These are phyloP conservation scores for Sesbania bispinosa DNA, from an alignment of 306 rosid genomes.

Conservation along the genomic window DNA sequence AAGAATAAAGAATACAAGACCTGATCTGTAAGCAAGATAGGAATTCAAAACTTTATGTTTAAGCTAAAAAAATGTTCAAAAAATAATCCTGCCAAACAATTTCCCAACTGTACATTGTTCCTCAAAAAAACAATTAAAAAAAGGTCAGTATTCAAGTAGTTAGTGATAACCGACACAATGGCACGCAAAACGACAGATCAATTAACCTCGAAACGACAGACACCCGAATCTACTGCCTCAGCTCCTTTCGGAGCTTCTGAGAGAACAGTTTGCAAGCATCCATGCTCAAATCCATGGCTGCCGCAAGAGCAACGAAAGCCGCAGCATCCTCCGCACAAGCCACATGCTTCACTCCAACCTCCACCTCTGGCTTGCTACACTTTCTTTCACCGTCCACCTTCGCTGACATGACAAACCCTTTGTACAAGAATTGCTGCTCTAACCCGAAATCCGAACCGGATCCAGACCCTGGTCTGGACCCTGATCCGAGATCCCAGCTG, in stretches of 20 bases:
- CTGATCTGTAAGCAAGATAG: constrained; percentile 7
- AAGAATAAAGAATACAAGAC: constrained; percentile 6
- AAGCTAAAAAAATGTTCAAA: neutral
- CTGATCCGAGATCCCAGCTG: constrained; percentile 39
- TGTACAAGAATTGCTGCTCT: constrained; percentile 16
- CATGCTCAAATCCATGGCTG: constrained; percentile 51
- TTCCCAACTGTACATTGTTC: constrained; percentile 24
- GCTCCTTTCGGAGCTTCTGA: constrained; percentile 45
- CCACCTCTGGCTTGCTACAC: constrained; percentile 44
- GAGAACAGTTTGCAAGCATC: constrained; percentile 49
- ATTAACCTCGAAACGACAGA: constrained; percentile 16
- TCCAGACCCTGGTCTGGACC: constrained; percentile 23
- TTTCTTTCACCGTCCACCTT: constrained; percentile 32
- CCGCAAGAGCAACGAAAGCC: constrained; percentile 47
- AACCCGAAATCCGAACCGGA: constrained; percentile 31
- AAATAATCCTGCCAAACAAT: constrained; percentile 12
- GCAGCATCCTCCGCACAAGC: constrained; percentile 50
- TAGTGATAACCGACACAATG: neutral
- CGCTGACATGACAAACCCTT: constrained; percentile 52
- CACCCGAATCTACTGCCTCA: constrained; percentile 31
- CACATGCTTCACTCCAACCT: constrained; percentile 48
- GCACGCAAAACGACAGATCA: constrained; percentile 15
- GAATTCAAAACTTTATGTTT: neutral
- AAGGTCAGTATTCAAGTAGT: neutral
- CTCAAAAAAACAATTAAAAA: neutral